phyloP scores from a whole-genome alignment of 306 rosid species.

The Cucurbita moschata region DNA sequence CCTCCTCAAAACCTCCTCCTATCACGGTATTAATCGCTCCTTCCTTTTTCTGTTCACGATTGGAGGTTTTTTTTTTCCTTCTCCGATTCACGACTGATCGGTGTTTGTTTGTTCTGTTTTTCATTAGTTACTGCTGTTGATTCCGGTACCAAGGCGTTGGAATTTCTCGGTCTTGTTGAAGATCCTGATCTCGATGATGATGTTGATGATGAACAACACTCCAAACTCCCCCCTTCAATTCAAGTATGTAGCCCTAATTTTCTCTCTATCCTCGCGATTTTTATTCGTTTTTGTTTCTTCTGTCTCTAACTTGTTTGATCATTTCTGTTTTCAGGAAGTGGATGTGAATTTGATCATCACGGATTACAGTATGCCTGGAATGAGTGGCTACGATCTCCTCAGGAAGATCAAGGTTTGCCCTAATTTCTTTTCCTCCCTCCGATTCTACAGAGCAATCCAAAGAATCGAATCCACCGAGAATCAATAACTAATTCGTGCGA shows the following conservation, averaged over 20 bases:
- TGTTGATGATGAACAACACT: slow-evolving; percentile 4
- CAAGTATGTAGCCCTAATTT: slow-evolving; percentile 13
- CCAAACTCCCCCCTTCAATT: slow-evolving; percentile 8
- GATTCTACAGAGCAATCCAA: neutral
- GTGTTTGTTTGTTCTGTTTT: slow-evolving; percentile 10
- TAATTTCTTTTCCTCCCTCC: neutral
- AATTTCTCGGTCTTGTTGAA: slow-evolving; percentile 49
- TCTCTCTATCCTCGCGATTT: neutral
- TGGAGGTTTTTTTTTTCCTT: too few relatives aligned
- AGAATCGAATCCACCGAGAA: neutral
- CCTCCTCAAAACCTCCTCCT: slow-evolving; percentile 71
- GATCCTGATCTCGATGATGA: neutral
- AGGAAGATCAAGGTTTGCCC: slow-evolving; percentile 52
- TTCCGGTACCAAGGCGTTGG: slow-evolving; percentile 66
- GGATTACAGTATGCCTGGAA: slow-evolving; percentile 90
- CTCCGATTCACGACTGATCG: neutral
- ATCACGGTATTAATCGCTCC: slow-evolving; percentile 37
- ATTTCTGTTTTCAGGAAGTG: slow-evolving; percentile 25
- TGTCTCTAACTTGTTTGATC: neutral
- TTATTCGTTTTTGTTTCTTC: neutral
- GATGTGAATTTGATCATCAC: slow-evolving; percentile 75
- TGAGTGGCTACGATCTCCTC: slow-evolving; percentile 80
- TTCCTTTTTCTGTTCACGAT: too few relatives aligned
- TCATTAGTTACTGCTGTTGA: slow-evolving; percentile 64
- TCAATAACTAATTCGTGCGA: neutral